phyloP scores from a whole-genome alignment of 305 asterid species.

The Solanum aculeatissimum region DNA sequence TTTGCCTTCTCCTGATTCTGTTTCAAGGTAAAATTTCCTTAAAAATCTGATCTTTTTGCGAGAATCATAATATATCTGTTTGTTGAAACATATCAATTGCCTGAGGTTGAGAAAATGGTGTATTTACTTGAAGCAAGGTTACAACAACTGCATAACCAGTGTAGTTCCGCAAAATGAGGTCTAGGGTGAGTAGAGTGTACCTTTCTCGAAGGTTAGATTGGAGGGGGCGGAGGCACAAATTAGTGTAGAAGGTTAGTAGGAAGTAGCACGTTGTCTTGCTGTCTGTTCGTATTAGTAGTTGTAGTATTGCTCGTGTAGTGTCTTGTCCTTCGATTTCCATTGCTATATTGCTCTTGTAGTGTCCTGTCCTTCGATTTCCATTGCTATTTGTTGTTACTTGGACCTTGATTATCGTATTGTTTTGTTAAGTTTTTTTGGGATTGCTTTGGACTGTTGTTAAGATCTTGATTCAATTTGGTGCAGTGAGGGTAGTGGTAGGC shows the following conservation, averaged over 20 bases:
- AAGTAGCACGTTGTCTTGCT: not conserved
- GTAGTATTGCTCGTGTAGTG: not conserved
- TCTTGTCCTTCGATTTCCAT: not conserved
- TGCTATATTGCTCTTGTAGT: not conserved
- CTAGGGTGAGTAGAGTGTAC: not conserved
- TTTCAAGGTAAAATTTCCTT: constrained; percentile 44
- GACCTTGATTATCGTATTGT: not conserved
- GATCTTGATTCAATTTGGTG: constrained; percentile 3
- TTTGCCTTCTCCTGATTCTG: constrained; percentile 74
- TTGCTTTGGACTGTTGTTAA: not conserved
- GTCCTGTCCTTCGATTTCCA: not conserved
- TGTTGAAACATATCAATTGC: not conserved
- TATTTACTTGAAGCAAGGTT: not conserved
- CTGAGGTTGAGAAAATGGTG: not conserved
- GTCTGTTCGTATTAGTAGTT: not conserved
- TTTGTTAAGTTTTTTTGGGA: not conserved
- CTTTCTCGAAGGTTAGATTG: not conserved
- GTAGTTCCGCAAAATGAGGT: not conserved
- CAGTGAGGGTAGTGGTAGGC: constrained; percentile 93
- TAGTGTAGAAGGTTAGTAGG: not conserved
- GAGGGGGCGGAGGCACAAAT: not conserved
- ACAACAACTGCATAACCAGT: not conserved
- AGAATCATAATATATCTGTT: not conserved
- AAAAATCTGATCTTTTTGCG: not conserved
- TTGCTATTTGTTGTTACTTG: not conserved